Conservation (phyloP, 352 stramenopile species). For the Sclerospora graminicola region DNA sequence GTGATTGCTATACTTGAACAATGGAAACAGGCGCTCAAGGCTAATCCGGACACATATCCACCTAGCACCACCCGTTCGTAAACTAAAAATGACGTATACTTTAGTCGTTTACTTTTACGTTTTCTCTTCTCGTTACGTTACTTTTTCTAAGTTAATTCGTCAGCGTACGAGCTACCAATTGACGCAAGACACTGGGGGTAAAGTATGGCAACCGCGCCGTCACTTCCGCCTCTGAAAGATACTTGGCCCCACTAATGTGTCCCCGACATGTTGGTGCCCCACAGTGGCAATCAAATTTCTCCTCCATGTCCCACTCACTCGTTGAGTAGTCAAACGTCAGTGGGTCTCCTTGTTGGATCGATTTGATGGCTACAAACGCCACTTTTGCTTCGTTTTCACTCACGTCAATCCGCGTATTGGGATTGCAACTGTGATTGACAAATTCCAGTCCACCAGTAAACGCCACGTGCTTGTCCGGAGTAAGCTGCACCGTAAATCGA, state of each 20-base stretch:
- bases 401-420: constrained; percentile 75
- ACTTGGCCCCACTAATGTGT: constrained; percentile 74
- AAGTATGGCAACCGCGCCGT: constrained; percentile 47
- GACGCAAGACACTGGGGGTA: constrained; percentile 58
- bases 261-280: constrained; percentile 46
- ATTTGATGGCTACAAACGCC: constrained; percentile 66
- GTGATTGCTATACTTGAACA: constrained; percentile 26
- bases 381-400: constrained; percentile 59
- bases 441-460: constrained; percentile 79
- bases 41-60: constrained; percentile 23
- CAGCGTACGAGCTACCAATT: constrained; percentile 50
- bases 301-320: constrained; percentile 89
- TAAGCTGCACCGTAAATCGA: constrained; percentile 78
- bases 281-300: constrained; percentile 83
- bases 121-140: constrained; percentile 1
- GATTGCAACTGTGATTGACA: constrained; percentile 82
- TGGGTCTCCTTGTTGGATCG: constrained; percentile 62
- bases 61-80: constrained; percentile 17
- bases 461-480: constrained; percentile 68
- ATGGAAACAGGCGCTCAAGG: constrained; percentile 26
- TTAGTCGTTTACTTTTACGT: constrained; percentile 3
- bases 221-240: constrained; percentile 52
- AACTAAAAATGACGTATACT: constrained; percentile 6
- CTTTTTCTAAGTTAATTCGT: constrained; percentile 19
- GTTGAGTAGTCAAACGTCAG: constrained; percentile 85